Evolutionary conservation across 1,139 yeast species (phyloP).

Genomic region (Nakaseomyces bracarensis): DNA sequence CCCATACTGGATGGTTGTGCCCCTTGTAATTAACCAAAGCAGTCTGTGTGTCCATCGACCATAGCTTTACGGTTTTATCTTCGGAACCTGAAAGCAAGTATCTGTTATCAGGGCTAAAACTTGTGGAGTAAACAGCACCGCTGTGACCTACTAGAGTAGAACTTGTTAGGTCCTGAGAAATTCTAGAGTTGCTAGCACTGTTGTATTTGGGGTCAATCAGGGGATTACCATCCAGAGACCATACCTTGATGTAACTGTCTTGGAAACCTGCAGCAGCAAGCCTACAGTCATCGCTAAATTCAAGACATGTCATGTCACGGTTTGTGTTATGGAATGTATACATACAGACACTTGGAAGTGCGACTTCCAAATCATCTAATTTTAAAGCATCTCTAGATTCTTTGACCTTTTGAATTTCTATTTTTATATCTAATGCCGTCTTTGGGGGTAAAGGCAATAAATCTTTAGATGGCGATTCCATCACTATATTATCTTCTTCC

Average conservation of each 20-base stretch:
- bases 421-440: constrained; percentile 67
- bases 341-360: constrained; percentile 94
- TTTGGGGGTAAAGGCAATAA: constrained; percentile 77
- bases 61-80: constrained; percentile 82
- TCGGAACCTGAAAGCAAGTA: constrained; percentile 79
- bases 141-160: constrained; percentile 83
- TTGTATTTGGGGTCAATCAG: constrained; percentile 30
- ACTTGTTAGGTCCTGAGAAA: constrained; percentile 16
- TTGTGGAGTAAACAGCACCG: constrained; percentile 85
- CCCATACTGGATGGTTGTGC: constrained; percentile 97
- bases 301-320: constrained; percentile 74
- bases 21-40: constrained; percentile 92
- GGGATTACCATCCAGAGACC: constrained; percentile 91
- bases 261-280: constrained; percentile 91
- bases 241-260: constrained; percentile 79
- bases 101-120: constrained; percentile 84
- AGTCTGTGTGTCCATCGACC: constrained; percentile 90
- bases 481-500: constrained; percentile 13
- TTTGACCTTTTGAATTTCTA: constrained; percentile 68
- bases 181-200: constrained; percentile 11
- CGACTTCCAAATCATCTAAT: constrained; percentile 59
- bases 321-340: constrained; percentile 95
- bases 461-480: constrained; percentile 69
- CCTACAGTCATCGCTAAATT: constrained; percentile 80
- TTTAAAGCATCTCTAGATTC: constrained; percentile 72